These are phyloP conservation scores for Saitozyma sp. DNA, from an alignment of 768 basidiomycete genomes.

Conservation along the genomic window DNA sequence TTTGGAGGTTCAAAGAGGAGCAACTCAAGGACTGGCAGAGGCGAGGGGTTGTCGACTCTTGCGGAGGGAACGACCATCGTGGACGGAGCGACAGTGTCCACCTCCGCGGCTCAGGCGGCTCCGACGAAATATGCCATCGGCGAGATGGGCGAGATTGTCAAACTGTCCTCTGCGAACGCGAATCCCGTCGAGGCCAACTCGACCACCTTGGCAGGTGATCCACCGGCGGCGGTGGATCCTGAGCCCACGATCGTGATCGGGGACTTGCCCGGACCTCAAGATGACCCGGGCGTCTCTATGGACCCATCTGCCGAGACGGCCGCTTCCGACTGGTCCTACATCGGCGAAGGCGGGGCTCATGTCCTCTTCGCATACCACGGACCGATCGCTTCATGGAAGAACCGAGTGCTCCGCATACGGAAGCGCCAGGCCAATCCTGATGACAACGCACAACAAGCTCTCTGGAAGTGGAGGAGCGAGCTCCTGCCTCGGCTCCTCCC, in stretches of 20 bases:
- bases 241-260: neutral
- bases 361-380: slow-evolving; percentile 83
- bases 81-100: neutral
- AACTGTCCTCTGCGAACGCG: neutral
- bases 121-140: slow-evolving; percentile 21
- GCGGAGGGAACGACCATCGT: neutral
- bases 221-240: neutral
- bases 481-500: slow-evolving; percentile 71
- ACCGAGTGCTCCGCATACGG: slow-evolving; percentile 73
- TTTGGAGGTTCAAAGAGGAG: slow-evolving; percentile 9
- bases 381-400: slow-evolving; percentile 58
- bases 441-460: slow-evolving; percentile 52
- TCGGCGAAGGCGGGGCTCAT: slow-evolving; percentile 90
- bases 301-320: slow-evolving; percentile 18
- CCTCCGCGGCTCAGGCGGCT: neutral
- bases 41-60: neutral
- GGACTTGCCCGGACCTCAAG: neutral
- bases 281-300: neutral
- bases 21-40: slow-evolving; percentile 3
- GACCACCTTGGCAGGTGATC: neutral
- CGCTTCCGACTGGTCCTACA: slow-evolving; percentile 66
- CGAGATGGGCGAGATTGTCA: slow-evolving; percentile 30
- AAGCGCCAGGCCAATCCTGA: slow-evolving; percentile 56
- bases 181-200: neutral
- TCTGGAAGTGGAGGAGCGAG: slow-evolving; percentile 63